Conservation (phyloP, 1,284 basidiomycete genomes). For the Cutaneotrichosporon sp. region DNA sequence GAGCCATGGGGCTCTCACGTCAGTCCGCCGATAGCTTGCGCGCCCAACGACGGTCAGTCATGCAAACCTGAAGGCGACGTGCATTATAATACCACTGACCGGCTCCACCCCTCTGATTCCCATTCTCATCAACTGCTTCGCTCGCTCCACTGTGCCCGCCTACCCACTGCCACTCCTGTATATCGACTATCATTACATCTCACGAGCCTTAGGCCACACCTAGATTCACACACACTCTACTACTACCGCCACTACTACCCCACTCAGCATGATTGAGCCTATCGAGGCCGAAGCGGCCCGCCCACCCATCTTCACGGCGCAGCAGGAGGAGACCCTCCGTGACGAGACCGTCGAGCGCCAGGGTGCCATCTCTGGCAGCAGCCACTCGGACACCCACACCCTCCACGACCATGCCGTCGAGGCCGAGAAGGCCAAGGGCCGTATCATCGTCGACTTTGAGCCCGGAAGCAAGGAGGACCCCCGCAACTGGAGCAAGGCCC, state of each 20-base stretch:
- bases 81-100: background rate
- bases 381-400: conserved; percentile 11
- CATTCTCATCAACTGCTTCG: background rate
- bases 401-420: conserved; percentile 5
- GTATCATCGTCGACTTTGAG: conserved; percentile 38
- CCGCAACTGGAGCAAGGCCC: conserved; percentile 36
- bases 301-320: conserved; percentile 38
- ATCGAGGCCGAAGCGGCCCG: conserved; percentile 43
- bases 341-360: conserved; percentile 33
- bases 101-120: background rate
- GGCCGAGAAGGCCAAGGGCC: conserved; percentile 24
- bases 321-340: conserved; percentile 30
- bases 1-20: background rate
- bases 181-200: background rate
- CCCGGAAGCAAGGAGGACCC: conserved; percentile 36
- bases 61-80: background rate
- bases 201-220: background rate
- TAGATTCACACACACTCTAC: background rate
- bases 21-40: background rate
- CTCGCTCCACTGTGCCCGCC: background rate
- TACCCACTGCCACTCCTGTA: background rate
- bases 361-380: conserved; percentile 7
- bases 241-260: background rate
- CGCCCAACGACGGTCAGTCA: background rate
- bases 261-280: conserved; percentile 35